Percentiles rank a stretch among this genome's conserved stretches.
Conservation (phyloP, 1,139 yeast genomes). For the Scheffersomyces illinoinensis region DNA sequence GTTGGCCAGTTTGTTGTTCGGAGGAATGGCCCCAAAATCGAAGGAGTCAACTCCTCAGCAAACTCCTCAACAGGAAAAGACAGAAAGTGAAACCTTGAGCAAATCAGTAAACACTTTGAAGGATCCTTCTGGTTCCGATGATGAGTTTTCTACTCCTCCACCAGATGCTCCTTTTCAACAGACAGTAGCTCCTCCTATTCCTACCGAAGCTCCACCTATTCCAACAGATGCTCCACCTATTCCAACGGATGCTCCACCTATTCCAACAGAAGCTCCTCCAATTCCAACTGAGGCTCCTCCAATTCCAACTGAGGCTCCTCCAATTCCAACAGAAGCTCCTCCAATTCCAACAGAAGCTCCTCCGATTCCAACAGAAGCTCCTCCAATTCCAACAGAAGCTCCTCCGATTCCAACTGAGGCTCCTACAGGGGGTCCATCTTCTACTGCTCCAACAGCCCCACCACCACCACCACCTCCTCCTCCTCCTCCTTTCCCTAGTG, state of each 20-base stretch:
- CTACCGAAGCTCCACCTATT: conserved; percentile 10
- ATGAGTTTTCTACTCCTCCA: conserved; percentile 1
- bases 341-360: conserved; percentile 18
- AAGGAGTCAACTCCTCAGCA: conserved; percentile 12
- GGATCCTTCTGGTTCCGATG: neutral
- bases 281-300: conserved; percentile 15
- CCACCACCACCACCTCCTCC: conserved; percentile 32
- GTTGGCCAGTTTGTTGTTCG: conserved; percentile 61
- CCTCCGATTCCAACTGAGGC: conserved; percentile 19
- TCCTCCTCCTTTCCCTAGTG: conserved; percentile 17
- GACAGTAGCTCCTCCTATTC: conserved; percentile 14
- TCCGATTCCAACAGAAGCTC: conserved; percentile 15
- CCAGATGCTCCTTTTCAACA: conserved; percentile 10
- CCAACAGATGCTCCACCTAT: conserved; percentile 12
- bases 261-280: conserved; percentile 8
- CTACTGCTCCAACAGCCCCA: conserved; percentile 28
- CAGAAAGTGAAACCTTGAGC: conserved; percentile 3
- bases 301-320: conserved; percentile 18
- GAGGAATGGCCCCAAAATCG: conserved; percentile 51
- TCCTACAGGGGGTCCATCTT: conserved; percentile 19
- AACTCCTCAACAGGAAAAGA: conserved; percentile 8
- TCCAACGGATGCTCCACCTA: conserved; percentile 12
- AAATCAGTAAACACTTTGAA: neutral
- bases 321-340: conserved; percentile 4
- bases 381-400: conserved; percentile 15